Evolutionary conservation across 345 rosid species (phyloP).

Genomic region (Psidium friedrichsthalianum): DNA sequence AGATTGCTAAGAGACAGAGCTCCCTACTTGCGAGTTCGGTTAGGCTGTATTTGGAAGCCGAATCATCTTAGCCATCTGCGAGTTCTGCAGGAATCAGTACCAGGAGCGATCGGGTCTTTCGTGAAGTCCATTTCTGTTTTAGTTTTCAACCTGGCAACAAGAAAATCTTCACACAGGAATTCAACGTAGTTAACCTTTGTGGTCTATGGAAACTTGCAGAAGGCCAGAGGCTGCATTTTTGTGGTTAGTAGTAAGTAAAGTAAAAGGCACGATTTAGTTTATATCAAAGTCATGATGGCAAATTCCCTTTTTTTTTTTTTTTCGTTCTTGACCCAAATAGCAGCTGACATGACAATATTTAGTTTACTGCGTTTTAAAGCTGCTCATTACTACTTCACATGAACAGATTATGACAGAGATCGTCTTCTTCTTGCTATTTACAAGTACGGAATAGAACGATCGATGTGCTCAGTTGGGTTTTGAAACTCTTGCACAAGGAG

Average conservation of each 20-base stretch:
- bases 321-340: neutral
- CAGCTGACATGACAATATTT: neutral
- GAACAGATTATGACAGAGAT: neutral
- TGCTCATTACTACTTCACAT: neutral
- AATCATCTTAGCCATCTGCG: neutral
- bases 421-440: neutral
- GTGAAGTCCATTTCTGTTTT: neutral
- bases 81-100: neutral
- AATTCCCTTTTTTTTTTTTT: no score
- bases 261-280: neutral
- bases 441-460: neutral
- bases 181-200: neutral
- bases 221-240: neutral
- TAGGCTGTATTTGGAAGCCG: neutral
- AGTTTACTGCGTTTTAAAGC: neutral
- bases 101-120: neutral
- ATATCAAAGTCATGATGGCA: neutral
- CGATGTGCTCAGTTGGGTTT: neutral
- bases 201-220: neutral
- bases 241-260: neutral
- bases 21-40: neutral
- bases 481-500: neutral
- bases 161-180: neutral
- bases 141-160: neutral
- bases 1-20: neutral